Base-by-base conservation (phyloP, 768 basidiomycete species). In the Suillus weaverae region DNA sequence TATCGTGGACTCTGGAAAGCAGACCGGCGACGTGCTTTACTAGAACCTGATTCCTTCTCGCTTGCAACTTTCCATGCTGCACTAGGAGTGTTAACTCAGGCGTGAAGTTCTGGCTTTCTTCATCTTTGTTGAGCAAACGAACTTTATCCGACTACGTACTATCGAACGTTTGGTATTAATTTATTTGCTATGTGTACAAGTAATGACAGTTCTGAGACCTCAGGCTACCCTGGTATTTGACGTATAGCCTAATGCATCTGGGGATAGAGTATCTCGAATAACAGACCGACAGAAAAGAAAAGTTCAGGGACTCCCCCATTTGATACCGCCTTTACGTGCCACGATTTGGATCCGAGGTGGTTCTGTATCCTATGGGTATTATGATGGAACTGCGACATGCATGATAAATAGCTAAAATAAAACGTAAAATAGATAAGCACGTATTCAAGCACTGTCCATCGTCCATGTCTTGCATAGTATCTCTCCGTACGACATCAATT, bases 1-100 rank as follows among this genome's bases (percentile, higher is more conserved):
- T 41, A 41, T 59, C 57, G 38, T 20, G 57, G 26, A 59, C 57
- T 59, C 38, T 59, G 57, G 57, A 59, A 9, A 41, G 26, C 38
- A 11, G 26, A 26, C 10, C 26, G 10, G 38, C 57, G 26, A 39
- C 38, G 10, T 20, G 16, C 38, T 39, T 41, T 59, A 10, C 57
- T 59, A 26, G 38, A 59, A 41, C 9, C 57, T 59, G 38, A 20
- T 59, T 39, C 57, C 26, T 41, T 59, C 26, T 54, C 53, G 32
- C 53, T 54, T 33, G 32, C 32, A n/a, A 33, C 53, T 33, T 54
- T 54, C 20, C 32, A 54, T n/a, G 53, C 53, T 33, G 57, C 22
- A 20, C 38, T 38, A 41, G 18, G 57, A 18, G 26, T 59, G 8
- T 26, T 22, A 20, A 30, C 5, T 59, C 38, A 41, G 26, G 26